phyloP scores from a whole-genome alignment of 106 monocot species.

The Acorus gramineus region DNA sequence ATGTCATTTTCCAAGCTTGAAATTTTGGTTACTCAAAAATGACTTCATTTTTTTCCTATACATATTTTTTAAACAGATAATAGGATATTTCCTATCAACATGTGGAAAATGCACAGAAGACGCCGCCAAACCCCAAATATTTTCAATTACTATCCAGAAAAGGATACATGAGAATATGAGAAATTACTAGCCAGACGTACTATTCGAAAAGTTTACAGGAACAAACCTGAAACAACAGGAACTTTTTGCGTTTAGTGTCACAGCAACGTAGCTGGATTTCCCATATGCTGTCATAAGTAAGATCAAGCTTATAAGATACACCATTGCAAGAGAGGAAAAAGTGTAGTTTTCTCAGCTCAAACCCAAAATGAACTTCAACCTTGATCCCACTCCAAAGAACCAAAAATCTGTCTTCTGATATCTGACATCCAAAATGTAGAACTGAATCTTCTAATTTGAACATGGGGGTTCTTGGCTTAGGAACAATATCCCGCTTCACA shows the following conservation, averaged over 20 bases:
- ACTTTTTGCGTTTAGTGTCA: constrained; percentile 12
- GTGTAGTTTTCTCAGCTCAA: constrained; percentile 51
- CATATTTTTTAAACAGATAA: too few relatives aligned
- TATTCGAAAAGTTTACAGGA: neutral
- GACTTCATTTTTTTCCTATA: too few relatives aligned
- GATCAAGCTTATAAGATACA: constrained; percentile 55
- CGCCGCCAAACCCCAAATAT: too few relatives aligned
- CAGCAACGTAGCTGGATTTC: constrained; percentile 55
- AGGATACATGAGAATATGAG: too few relatives aligned
- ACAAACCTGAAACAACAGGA: constrained; percentile 61
- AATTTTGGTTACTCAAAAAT: too few relatives aligned
- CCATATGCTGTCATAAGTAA: constrained; percentile 82
- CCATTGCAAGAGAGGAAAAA: constrained; percentile 25
- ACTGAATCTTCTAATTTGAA: constrained; percentile 23
- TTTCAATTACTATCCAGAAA: too few relatives aligned
- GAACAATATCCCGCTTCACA: constrained; percentile 53
- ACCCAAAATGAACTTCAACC: constrained; percentile 50
- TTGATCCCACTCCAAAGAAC: constrained; percentile 29
- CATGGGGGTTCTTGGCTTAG: constrained; percentile 35
- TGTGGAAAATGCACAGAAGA: too few relatives aligned
- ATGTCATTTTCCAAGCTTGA: too few relatives aligned
- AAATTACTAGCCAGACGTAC: too few relatives aligned
- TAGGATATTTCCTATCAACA: too few relatives aligned
- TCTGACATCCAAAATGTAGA: constrained; percentile 53
- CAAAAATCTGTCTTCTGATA: constrained; percentile 26